Evolutionary conservation across 1,284 basidiomycete genomes (phyloP), one percentile per base, ranked within the genome.

Genomic region (Microbotryum saponariae): DNA sequence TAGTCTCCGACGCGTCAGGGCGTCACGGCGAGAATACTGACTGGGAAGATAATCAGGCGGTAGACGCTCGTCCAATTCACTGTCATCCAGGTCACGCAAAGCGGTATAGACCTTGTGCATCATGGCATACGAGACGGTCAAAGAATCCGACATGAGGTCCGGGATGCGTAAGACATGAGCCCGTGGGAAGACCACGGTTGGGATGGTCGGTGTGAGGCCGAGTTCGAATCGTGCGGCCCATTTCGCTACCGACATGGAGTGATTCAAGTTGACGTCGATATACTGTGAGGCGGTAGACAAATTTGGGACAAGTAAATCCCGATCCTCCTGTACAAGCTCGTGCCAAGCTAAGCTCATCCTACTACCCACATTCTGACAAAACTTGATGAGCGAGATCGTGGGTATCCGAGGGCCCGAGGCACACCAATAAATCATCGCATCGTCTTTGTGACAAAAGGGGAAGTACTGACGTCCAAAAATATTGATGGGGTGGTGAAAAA

Each of bases 141-240:
- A 61, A 33, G 59, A 44, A 21, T 63, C 64, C 1, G 50, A 48
- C 27, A 48, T 60, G 42, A 66, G 49, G 20, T 66, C 64, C 0
- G 64, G 64, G 5, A 54, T 60, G 1, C 64, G 64, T 3, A 66
- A 27, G 10, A 66, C 64, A 2, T 56, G 45, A 18, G 47, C 20
- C 1, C 59, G 56, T 6, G 23, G 27, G 50, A 66, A 66, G 1
- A 14, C 42, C 31, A 59, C 54, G 23, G 64, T 63, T 29, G 61
- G 64, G 1, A 69, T 58, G 2, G 73, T 73, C 1, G 67, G 69
- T 4, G 69, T 71, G 4, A 73, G 51, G 1, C 71, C 72, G 2
- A 74, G 68, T 29, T 65, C 65, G 33, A 73, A 60, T 0, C 73
- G 68, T 18, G 73, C 70, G 18, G 71, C 58, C 37, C 61, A 72